Base-by-base conservation (phyloP, 2,329 filamentous ascomycete genomes). In the Neonectria neomacrospora region DNA sequence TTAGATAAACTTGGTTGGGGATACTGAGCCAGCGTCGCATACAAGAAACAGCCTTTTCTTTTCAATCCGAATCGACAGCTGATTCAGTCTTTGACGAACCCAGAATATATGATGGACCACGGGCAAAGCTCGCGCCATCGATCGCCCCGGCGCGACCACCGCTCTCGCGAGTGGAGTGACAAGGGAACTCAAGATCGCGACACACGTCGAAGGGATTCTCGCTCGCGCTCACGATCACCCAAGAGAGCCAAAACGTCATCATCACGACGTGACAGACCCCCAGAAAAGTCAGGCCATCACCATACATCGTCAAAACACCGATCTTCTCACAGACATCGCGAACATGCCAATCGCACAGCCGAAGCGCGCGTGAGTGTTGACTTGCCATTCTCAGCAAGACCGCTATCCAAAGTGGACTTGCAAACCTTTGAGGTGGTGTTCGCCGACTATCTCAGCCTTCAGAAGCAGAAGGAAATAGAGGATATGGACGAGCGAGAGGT, bases 391-490 rank as follows among this genome's bases (percentile, higher is more conserved):
- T 82, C 85, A 54, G 89, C 92, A 3, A 84, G 85, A 12, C 81
- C 82, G 45, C 83, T 97, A 5, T 86, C 85, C 8, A 94, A 91
- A 73, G 83, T 85, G 56, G 92, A 96, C 68, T 82, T 91, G n/a
- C 77, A 80, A 1, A 71, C 79, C 0, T 94, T 93, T 73, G 85
- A 86, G 65, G 86, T 91, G 0, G 82, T 97, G 63, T 92, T 97
- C 67, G 92, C 90, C 16, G 87, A 92, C 51, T 98, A 97, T 72
- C 85, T 98, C 26, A 91, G 94, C 71, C 86, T 97, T 34, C 95
- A 98, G 78, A 97, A 97, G 80, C 84, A 88, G 41, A 85, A 91
- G 42, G 80, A 90, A 56, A 80, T 96, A 1, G 83, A 89, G 18
- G 85, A 87, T 10, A 82, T 98, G 69, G 86, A 88, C 59, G 90